Percentiles rank a stretch among this genome's conserved stretches.
Conservation (phyloP, 805 yeast genomes). For the Brettanomyces sp. region DNA sequence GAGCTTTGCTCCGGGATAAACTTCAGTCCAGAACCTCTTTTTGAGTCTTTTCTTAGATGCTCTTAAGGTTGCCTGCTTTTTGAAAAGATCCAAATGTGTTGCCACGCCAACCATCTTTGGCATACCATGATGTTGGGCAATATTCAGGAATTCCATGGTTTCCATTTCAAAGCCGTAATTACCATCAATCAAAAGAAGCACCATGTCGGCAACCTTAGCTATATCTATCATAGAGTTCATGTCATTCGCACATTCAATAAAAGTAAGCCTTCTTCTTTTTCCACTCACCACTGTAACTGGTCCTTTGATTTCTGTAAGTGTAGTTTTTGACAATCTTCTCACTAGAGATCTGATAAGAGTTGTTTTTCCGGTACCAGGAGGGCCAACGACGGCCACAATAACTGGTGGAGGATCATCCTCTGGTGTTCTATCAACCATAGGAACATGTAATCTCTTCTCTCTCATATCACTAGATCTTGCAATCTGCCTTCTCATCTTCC, state of each 20-base stretch:
- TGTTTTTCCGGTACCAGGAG: constrained; percentile 97
- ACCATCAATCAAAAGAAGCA: constrained; percentile 84
- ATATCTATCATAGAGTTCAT: constrained; percentile 93
- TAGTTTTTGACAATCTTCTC: constrained; percentile 78
- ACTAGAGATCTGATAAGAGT: constrained; percentile 86
- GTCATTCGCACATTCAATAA: constrained; percentile 88
- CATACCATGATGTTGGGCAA: constrained; percentile 98
- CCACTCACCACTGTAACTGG: constrained; percentile 97
- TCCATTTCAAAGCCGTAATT: constrained; percentile 99
- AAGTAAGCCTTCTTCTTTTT: constrained; percentile 83
- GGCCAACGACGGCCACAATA: constrained; percentile 94
- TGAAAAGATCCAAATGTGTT: constrained; percentile 91
- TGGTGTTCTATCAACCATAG: constrained; percentile 95
- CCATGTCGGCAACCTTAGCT: constrained; percentile 91
- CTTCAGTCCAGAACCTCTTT: constrained; percentile 97
- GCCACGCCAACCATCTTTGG: constrained; percentile 94
- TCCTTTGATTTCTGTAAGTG: constrained; percentile 80
- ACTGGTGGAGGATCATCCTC: constrained; percentile 98
- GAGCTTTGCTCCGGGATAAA: constrained; percentile 93
- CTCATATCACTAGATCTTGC: constrained; percentile 72
- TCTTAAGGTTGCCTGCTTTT: constrained; percentile 78
- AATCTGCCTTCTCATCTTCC: constrained; percentile 77
- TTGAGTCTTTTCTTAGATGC: constrained; percentile 87
- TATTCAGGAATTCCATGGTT: constrained; percentile 94
- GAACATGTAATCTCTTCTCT: constrained; percentile 86